A percentile compares a stretch with the other conserved stretches of the same genome.
phyloP scores from a whole-genome alignment of 305 asterid genomes.

The Solanum hybrid region DNA sequence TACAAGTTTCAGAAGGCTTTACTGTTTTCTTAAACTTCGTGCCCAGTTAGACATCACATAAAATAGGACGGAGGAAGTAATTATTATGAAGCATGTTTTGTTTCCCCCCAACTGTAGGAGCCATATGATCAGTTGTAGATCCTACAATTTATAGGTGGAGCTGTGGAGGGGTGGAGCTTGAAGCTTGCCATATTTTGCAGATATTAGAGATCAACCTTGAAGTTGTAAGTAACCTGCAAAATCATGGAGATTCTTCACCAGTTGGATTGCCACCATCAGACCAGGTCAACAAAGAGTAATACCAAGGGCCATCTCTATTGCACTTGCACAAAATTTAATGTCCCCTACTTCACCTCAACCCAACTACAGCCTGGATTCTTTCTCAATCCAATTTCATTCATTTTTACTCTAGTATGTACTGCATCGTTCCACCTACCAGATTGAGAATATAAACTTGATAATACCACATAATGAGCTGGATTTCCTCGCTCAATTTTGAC shows the following conservation, averaged over 20 bases:
- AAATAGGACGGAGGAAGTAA: background rate
- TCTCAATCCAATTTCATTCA: constrained; percentile 44
- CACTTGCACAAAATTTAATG: background rate
- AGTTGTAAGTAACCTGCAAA: background rate
- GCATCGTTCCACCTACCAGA: constrained; percentile 57
- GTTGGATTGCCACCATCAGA: background rate
- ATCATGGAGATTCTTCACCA: background rate
- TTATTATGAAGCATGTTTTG: background rate
- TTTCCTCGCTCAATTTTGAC: constrained; percentile 42
- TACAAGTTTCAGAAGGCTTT: background rate
- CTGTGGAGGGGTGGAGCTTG: background rate
- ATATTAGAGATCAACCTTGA: background rate
- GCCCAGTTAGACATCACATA: background rate
- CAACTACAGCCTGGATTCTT: constrained; percentile 80
- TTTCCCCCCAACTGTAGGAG: background rate
- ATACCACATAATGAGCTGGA: constrained; percentile 52
- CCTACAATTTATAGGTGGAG: background rate
- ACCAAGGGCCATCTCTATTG: background rate
- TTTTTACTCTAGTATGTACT: constrained; percentile 34
- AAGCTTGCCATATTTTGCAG: background rate
- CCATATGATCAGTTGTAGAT: background rate
- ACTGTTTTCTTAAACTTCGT: background rate
- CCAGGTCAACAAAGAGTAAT: background rate
- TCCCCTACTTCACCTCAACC: constrained; percentile 27
- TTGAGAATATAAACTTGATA: constrained; percentile 46